Base-by-base conservation (phyloP, 345 rosid genomes). In the Moricandia arvensis region DNA sequence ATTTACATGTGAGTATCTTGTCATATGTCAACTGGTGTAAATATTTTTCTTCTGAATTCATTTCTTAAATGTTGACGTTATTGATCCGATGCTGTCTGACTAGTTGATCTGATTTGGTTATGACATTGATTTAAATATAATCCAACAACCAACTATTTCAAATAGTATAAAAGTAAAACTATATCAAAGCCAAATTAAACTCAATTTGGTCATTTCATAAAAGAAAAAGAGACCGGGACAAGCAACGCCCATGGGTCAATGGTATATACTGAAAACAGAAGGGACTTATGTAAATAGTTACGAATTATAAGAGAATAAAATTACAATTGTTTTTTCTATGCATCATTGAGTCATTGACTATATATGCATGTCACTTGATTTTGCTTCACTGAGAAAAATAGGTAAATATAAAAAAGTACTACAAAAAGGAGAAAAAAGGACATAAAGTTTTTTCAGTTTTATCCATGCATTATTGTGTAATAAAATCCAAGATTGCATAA, bases 21-120 rank as follows among this genome's bases (percentile, higher is more conserved):
- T 59, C 63, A 29, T 29, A 29, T 29, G 38, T 7, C 11, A 59
- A 30, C 4, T 12, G 31, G 13, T 18, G 8, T 47, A 8, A 33
- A 47, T 4, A 47, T 17, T 1, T 11, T 60, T 3, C 24, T 13
- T 59, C 0, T 18, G 9, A 59, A 21, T 18, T 18, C 9, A 60
- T 41, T 27, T 59, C n/a, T 45, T n/a, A 45, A 45, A 13, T 5
- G 17, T 45, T 8, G 18, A 45, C 53, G 5, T n/a, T 45, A 45
- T 45, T 45, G 53, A 53, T 72, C 49, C 68, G 15, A 18, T 45
- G 29, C 29, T 21, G 43, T 72, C 34, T 62, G 75, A 49, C 61
- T 4, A 26, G 75, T 60, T 71, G 75, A 61, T 60, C 75, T 71
- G 68, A 71, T 31, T 17, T 71, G 13, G 33, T 21, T 59, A 11